Evolutionary conservation across 108 stramenopile genomes (phyloP), one percentile per base, ranked within the genome.

Genomic region (Cylindrotheca fusiformis): DNA sequence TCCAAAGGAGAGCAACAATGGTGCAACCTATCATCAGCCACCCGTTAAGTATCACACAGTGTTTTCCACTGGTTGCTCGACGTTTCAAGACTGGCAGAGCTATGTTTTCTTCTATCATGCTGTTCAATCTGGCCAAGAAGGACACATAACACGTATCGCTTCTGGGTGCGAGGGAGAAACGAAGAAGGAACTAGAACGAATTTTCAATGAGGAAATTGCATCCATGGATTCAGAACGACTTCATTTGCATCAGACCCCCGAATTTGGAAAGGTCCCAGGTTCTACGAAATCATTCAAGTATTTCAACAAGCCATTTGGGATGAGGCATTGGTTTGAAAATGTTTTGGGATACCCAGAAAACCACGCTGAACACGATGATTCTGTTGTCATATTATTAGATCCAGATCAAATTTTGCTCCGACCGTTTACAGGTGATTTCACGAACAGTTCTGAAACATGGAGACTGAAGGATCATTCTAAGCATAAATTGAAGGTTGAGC

Each of bases 31-130:
- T 41, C 36, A 41, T 41, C 36, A 41, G 14, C 36, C 36, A 10
- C 36, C 36, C 6, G 36, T 41, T 14, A 41, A 41, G 14, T 82
- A 85, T 54, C 86, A 91, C 60, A 60, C 81, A 17, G 59, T 87
- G 30, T 96, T 96, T 70, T 85, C 85, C 22, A 94, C 93, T 5
- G 87, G 82, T 45, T 98, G 97, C 72, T 90, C 85, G 24, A 60
- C 62, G 32, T 95, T 80, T 64, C 96, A 98, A 72, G 84, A 91
- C 63, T 98, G 97, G 97, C 96, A 98, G 70, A 83, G 93, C 0
- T 89, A 93, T 50, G 63, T 89, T 21, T 76, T 98, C 24, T 98
- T 96, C 67, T 93, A 79, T 72, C 86, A 75, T 33, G 82, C 89
- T 18, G 1, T 69, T 26, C 69, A 71, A 46, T 86, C 85, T 47